phyloP scores from a whole-genome alignment of 495 filamentous ascomycete species.

The Jackrogersella multiformis region DNA sequence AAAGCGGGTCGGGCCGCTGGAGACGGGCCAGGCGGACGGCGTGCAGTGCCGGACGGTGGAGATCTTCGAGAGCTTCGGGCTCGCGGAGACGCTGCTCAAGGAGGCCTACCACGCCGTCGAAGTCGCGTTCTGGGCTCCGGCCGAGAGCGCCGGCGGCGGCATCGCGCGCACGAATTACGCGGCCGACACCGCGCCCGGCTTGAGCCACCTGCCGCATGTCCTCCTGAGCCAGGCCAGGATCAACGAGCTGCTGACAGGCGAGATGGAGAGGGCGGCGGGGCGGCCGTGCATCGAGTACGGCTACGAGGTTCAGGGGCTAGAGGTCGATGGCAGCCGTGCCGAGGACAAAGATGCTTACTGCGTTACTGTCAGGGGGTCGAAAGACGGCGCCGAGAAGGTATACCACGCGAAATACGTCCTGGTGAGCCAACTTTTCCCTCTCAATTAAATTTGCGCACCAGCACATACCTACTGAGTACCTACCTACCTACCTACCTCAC shows the following conservation, averaged over 20 bases:
- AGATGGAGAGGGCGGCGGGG: conserved; percentile 56
- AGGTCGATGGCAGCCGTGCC: conserved; percentile 57
- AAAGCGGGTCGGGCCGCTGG: conserved; percentile 65
- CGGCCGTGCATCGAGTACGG: conserved; percentile 68
- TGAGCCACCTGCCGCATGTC: conserved; percentile 76
- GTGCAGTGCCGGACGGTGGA: conserved; percentile 83
- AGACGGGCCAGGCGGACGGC: conserved; percentile 81
- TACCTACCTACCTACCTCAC: no score
- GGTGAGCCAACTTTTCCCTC: conserved; percentile 54
- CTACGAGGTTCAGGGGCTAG: conserved; percentile 62
- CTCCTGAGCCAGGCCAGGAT: conserved; percentile 81
- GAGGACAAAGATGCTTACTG: conserved; percentile 59
- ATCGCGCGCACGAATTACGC: conserved; percentile 65
- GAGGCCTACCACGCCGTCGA: conserved; percentile 78
- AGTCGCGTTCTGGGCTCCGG: conserved; percentile 67
- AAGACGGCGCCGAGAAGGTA: conserved; percentile 59
- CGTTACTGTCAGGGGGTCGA: conserved; percentile 63
- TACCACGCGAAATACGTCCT: conserved; percentile 75
- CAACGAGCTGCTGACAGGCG: conserved; percentile 68
- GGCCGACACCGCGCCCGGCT: conserved; percentile 68
- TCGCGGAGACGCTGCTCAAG: conserved; percentile 73
- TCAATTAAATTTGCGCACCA: not conserved
- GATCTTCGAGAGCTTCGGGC: conserved; percentile 80
- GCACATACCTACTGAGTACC: no score
- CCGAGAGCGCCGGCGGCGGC: not conserved